Evolutionary conservation across 2,329 filamentous ascomycete species (phyloP).

Genomic region (Calonectria montana): DNA sequence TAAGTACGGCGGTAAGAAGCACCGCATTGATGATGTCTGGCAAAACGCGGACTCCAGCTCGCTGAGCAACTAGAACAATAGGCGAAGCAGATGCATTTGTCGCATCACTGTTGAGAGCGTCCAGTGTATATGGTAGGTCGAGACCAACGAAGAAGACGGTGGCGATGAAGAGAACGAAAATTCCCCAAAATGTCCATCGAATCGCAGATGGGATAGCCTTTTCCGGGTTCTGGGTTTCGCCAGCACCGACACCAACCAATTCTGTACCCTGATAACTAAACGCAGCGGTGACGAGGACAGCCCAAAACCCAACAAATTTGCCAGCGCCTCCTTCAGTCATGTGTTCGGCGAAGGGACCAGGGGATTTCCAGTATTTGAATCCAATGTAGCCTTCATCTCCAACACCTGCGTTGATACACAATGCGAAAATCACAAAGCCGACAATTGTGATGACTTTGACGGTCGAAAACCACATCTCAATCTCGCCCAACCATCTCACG

Average conservation of each 20-base stretch:
- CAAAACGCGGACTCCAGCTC: neutral
- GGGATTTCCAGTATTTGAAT: slow-evolving; percentile 54
- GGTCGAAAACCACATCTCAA: slow-evolving; percentile 61
- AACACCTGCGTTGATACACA: slow-evolving; percentile 60
- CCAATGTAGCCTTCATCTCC: slow-evolving; percentile 56
- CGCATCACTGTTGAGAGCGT: neutral
- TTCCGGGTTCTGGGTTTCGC: slow-evolving; percentile 12
- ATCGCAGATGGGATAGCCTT: slow-evolving; percentile 15
- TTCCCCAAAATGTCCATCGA: slow-evolving; percentile 14
- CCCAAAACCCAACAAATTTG: slow-evolving; percentile 15
- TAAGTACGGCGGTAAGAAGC: slow-evolving; percentile 7
- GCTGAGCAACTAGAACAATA: neutral
- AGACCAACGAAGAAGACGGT: slow-evolving; percentile 10
- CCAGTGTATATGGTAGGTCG: neutral
- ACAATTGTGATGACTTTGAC: slow-evolving; percentile 62
- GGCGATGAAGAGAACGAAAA: slow-evolving; percentile 7
- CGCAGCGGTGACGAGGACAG: slow-evolving; percentile 12
- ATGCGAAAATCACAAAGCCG: slow-evolving; percentile 58
- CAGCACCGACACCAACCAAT: slow-evolving; percentile 8
- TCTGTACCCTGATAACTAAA: slow-evolving; percentile 15
- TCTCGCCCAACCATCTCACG: slow-evolving; percentile 60
- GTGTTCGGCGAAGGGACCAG: slow-evolving; percentile 7
- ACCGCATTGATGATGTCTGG: slow-evolving; percentile 7
- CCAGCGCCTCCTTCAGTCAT: neutral
- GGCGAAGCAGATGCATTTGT: slow-evolving; percentile 10